Evolutionary conservation across 2,329 filamentous ascomycete genomes (phyloP).

Genomic region (Cryphonectria naterciae): DNA sequence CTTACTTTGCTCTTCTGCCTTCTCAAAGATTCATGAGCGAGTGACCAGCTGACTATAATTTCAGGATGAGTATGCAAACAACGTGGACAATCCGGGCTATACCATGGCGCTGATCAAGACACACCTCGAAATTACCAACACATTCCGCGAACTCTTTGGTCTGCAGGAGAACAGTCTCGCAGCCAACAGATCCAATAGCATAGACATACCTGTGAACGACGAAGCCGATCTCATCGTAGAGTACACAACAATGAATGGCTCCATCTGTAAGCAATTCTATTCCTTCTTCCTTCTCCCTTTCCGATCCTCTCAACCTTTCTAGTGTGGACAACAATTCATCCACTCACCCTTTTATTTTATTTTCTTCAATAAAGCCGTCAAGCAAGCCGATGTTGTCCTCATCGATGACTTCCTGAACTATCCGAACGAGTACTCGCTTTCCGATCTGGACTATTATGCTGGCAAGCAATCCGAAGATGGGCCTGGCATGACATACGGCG

Average conservation of each 20-base stretch:
- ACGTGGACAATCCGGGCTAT: constrained; percentile 69
- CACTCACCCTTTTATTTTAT: not conserved
- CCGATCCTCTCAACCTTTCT: not conserved
- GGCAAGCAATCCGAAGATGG: constrained; percentile 22
- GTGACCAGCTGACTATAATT: not conserved
- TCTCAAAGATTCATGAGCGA: not conserved
- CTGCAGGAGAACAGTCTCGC: constrained; percentile 48
- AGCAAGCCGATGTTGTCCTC: constrained; percentile 29
- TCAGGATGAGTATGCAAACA: constrained; percentile 68
- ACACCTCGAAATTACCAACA: constrained; percentile 60
- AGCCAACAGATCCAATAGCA: constrained; percentile 15
- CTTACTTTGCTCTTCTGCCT: too few species aligned
- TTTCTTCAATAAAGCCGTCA: constrained; percentile 8
- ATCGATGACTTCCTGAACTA: constrained; percentile 28
- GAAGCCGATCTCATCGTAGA: constrained; percentile 61
- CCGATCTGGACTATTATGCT: constrained; percentile 27
- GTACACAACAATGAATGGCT: constrained; percentile 69
- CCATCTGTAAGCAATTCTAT: constrained; percentile 34
- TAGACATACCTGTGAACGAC: constrained; percentile 16
- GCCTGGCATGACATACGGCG: constrained; percentile 28
- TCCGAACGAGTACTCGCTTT: constrained; percentile 22
- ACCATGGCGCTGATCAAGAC: constrained; percentile 66
- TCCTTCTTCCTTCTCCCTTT: not conserved
- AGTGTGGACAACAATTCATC: not conserved
- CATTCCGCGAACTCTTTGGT: constrained; percentile 60